Percentiles rank a stretch among this genome's conserved stretches.
Conservation (phyloP, 352 stramenopile genomes). For the Elongisporangium prolatum region DNA sequence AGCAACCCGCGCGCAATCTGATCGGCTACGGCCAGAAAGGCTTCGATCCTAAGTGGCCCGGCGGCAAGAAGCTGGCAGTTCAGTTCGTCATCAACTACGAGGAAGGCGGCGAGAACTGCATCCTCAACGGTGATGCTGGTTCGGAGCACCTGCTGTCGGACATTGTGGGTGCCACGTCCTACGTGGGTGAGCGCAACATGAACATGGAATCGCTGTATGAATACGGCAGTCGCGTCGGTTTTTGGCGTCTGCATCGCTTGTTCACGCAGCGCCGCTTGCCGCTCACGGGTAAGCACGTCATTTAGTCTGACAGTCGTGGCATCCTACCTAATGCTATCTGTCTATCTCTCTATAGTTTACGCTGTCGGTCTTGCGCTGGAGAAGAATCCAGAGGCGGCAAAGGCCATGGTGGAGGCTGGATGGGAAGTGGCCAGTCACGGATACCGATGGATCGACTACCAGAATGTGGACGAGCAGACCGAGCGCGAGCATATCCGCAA, state of each 20-base stretch:
- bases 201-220: slow-evolving; percentile 97
- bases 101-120: slow-evolving; percentile 93
- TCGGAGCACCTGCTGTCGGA: slow-evolving; percentile 92
- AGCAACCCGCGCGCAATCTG: slow-evolving; percentile 47
- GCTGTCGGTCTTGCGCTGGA: slow-evolving; percentile 94
- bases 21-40: slow-evolving; percentile 82
- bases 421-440: slow-evolving; percentile 94
- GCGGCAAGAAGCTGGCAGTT: slow-evolving; percentile 79
- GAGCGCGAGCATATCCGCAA: slow-evolving; percentile 92
- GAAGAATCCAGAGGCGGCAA: slow-evolving; percentile 86
- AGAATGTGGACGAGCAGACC: slow-evolving; percentile 88
- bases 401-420: slow-evolving; percentile 89
- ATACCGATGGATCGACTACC: slow-evolving; percentile 96
- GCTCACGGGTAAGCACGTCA: slow-evolving; percentile 43
- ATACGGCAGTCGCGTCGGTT: slow-evolving; percentile 92
- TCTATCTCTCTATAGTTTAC: slow-evolving; percentile 57
- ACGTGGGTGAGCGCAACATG: slow-evolving; percentile 66
- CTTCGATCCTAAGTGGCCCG: slow-evolving; percentile 78
- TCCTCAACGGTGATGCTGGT: slow-evolving; percentile 86
- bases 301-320: neutral
- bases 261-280: slow-evolving; percentile 88
- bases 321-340: neutral
- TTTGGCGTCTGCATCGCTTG: slow-evolving; percentile 92
- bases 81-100: slow-evolving; percentile 98
- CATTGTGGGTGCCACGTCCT: slow-evolving; percentile 83